phyloP scores from a whole-genome alignment of 2,329 filamentous ascomycete genomes.

The Fusarium dimerum region DNA sequence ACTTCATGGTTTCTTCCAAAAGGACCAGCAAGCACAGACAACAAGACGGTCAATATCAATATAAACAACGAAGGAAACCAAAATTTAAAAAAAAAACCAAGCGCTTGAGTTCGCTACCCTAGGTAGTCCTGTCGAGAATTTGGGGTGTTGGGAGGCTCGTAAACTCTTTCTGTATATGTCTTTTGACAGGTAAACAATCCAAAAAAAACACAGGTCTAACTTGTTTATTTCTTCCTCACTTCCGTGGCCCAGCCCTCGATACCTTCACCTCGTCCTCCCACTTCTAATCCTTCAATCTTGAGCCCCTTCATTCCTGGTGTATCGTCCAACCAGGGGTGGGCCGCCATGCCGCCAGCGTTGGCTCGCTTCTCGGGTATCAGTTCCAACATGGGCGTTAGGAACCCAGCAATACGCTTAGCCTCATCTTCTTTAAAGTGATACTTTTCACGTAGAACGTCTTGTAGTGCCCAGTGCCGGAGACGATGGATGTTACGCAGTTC shows the following conservation, averaged over 20 bases:
- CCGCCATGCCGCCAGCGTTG: constrained; percentile 94
- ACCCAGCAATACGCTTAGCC: constrained; percentile 73
- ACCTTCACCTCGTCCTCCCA: constrained; percentile 83
- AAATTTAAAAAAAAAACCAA: not conserved
- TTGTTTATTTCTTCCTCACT: constrained; percentile 72
- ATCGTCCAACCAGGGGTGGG: constrained; percentile 78
- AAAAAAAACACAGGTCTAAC: constrained; percentile 10
- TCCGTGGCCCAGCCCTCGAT: constrained; percentile 94
- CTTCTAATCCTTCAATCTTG: constrained; percentile 69
- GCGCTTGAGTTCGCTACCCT: not conserved
- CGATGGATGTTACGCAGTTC: constrained; percentile 97
- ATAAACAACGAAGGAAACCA: too few relatives aligned
- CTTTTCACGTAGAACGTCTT: constrained; percentile 92
- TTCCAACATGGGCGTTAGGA: constrained; percentile 89
- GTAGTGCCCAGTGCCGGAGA: constrained; percentile 90
- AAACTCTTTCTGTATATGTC: constrained; percentile 19
- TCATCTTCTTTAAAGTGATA: constrained; percentile 92
- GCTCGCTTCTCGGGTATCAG: constrained; percentile 84
- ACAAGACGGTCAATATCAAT: too few relatives aligned
- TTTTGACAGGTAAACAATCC: constrained; percentile 23
- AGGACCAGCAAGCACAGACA: too few relatives aligned
- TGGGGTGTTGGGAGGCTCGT: constrained; percentile 1
- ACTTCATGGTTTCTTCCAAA: too few relatives aligned
- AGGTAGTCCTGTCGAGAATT: not conserved
- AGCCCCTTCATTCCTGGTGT: constrained; percentile 86